Percentiles rank a stretch among this genome's conserved stretches.
Evolutionary conservation across 2,329 filamentous ascomycete genomes (phyloP).

Genomic region (Fusarium albosuccineum): DNA sequence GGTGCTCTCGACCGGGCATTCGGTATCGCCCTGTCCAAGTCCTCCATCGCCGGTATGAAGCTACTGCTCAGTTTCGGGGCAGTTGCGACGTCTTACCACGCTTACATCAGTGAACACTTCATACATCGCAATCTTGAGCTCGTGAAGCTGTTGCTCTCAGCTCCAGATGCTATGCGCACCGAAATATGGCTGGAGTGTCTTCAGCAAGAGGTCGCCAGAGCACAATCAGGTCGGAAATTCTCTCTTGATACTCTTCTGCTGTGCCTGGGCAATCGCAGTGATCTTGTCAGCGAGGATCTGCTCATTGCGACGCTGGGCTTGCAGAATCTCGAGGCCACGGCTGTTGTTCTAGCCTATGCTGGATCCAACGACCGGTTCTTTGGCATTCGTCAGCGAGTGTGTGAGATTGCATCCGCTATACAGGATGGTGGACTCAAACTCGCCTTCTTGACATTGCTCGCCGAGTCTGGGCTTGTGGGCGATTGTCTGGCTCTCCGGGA

Average conservation of each 20-base stretch:
- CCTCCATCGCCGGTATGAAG: background rate
- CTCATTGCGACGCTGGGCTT: background rate
- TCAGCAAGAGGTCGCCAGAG: background rate
- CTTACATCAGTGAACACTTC: background rate
- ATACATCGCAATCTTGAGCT: background rate
- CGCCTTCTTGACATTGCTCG: background rate
- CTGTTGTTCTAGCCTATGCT: constrained; percentile 13
- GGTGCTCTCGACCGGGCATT: constrained; percentile 9
- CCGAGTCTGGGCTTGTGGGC: background rate
- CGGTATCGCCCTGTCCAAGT: constrained; percentile 13
- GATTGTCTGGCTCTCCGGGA: constrained; percentile 12
- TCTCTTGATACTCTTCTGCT: constrained; percentile 2
- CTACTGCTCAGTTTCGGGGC: constrained; percentile 27
- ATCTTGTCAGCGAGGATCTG: fast-evolving
- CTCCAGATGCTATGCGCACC: background rate
- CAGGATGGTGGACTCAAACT: background rate
- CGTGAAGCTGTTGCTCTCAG: constrained; percentile 5
- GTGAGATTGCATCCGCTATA: background rate
- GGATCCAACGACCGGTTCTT: constrained; percentile 10
- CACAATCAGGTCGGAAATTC: background rate
- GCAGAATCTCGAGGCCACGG: constrained; percentile 3
- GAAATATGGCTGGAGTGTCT: constrained; percentile 10
- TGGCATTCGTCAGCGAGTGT: background rate
- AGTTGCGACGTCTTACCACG: background rate
- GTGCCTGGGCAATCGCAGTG: background rate